Conservation (phyloP, 192 early-diverging fungal genomes). For the Coemansia sp. region DNA sequence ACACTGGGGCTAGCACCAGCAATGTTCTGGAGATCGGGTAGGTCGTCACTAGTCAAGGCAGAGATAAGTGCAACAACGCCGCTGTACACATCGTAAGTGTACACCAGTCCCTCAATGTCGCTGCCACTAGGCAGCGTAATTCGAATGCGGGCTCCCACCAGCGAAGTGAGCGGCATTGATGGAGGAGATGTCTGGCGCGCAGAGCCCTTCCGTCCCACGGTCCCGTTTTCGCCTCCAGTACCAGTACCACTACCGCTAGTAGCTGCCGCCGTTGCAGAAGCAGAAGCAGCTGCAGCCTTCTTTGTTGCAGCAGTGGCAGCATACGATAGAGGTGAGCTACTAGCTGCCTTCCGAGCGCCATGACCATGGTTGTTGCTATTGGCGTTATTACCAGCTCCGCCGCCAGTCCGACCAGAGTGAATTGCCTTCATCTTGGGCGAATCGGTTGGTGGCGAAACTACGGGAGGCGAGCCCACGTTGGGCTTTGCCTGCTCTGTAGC, state of each 20-base stretch:
- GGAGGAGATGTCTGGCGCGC: conserved; percentile 15
- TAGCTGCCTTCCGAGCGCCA: background rate
- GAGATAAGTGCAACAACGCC: conserved; percentile 43
- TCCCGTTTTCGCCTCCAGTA: conserved; percentile 17
- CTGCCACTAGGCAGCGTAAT: conserved; percentile 32
- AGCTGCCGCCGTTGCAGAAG: background rate
- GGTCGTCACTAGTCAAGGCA: background rate
- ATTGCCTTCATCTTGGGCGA: conserved; percentile 45
- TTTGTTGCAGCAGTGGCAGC: conserved; percentile 45
- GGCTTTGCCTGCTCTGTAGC: conserved; percentile 15
- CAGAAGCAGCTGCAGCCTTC: conserved; percentile 4
- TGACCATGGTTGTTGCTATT: conserved; percentile 5
- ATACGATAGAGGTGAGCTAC: conserved; percentile 31
- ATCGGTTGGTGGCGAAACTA: conserved; percentile 17
- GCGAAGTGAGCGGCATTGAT: conserved; percentile 25
- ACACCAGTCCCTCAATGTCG: conserved; percentile 36
- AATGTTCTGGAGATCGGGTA: conserved; percentile 7
- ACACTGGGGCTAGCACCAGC: conserved; percentile 9
- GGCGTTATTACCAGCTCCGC: conserved; percentile 7
- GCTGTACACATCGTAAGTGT: conserved; percentile 53
- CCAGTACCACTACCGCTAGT: background rate
- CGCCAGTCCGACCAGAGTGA: conserved; percentile 5
- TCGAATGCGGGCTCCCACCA: conserved; percentile 29
- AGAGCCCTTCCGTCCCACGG: conserved; percentile 13
- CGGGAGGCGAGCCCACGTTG: background rate